Evolutionary conservation across 257 asterid genomes (phyloP).

Genomic region (Nicotiana noctiflora): DNA sequence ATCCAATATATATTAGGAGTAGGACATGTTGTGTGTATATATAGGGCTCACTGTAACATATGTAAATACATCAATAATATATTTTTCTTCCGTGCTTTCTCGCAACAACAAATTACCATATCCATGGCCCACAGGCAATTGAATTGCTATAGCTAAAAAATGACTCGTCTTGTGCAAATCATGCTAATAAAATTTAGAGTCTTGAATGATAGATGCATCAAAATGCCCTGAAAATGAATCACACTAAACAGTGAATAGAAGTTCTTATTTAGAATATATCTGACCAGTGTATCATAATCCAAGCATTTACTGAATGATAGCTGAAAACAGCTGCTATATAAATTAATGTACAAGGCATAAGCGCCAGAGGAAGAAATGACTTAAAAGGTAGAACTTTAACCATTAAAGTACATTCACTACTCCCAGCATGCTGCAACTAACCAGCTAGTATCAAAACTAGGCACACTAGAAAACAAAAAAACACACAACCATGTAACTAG

Average conservation of each 20-base stretch:
- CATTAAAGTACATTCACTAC: not conserved
- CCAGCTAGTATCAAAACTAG: not conserved
- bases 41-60: too few relatives aligned
- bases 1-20: too few relatives aligned
- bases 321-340: not conserved
- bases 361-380: not conserved
- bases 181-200: not conserved
- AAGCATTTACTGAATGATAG: not conserved
- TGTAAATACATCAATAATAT: too few relatives aligned
- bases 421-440: not conserved
- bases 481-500: too few relatives aligned
- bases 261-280: too few relatives aligned
- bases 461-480: too few relatives aligned
- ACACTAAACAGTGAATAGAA: not conserved
- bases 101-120: not conserved
- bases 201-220: not conserved
- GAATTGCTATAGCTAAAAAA: not conserved
- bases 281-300: too few relatives aligned
- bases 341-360: not conserved
- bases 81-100: too few relatives aligned
- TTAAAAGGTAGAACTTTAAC: too few relatives aligned
- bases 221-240: not conserved
- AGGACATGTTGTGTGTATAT: too few relatives aligned
- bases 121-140: not conserved
- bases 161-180: not conserved